Evolutionary conservation across 352 stramenopile genomes (phyloP), one percentile per base, ranked within the genome.

Genomic region (Globisporangium splendens): DNA sequence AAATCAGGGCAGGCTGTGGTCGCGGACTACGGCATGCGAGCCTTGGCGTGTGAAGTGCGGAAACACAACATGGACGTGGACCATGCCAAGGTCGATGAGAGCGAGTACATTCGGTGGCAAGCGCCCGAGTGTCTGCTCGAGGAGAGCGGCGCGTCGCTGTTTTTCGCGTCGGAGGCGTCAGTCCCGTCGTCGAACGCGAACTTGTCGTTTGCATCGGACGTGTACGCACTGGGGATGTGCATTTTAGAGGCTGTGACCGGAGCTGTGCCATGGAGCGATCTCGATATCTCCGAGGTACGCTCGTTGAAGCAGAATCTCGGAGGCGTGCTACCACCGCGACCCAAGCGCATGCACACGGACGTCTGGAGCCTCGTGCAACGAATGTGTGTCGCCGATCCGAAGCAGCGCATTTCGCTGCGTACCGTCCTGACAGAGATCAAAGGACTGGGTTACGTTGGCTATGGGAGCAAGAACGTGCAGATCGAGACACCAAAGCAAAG

Each of bases 141-240:
- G 49, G 55, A 75, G 50, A 46, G 65, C 10, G 65, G 59, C 0
- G 61, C 67, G 31, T 77, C 71, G 1, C 56, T 75, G 13, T 56
- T 41, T 13, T 71, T 63, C 21, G 44, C 72, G 1, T 65, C 65
- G 8, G 63, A 75, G 4, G 46, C 35, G 0, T 62, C 59, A 24
- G 73, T 50, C 21, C 38, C 33, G 17, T 15, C 54, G 11, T 10
- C 41, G 20, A 56, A 58, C 10, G 56, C 71, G 1, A 72, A 54
- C 13, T 51, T 63, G 14, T 73, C 73, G 0, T 85, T 82, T 21
- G 66, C 69, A 2, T 75, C 69, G 0, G 80, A 93, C 51, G 70
- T 91, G 41, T 93, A 88, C 58, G 75, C 79, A 13, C 82, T 91
- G 39, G 83, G 83, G n/a, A 89, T 93, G 80, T 89, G 75, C 43